Evolutionary conservation across 2,329 filamentous ascomycete species (phyloP).

Genomic region (Claviceps pazoutovae): DNA sequence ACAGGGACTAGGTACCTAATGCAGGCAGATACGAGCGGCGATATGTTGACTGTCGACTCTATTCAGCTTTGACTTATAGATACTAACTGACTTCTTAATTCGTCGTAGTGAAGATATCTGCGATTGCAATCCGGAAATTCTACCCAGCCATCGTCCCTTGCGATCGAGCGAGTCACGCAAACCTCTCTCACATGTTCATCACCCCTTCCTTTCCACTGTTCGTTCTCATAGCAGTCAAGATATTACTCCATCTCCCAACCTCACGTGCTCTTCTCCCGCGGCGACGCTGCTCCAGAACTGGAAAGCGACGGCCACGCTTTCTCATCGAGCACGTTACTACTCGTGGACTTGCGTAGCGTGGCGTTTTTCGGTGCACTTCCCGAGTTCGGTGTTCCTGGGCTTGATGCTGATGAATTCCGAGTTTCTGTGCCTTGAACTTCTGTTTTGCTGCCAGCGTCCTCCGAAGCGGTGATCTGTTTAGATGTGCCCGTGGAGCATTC

Average conservation of each 20-base stretch:
- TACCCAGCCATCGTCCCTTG: not conserved
- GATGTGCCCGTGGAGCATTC: not conserved
- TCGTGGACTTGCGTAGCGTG: not conserved
- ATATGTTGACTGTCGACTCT: not conserved
- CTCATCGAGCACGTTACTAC: slow-evolving; percentile 1
- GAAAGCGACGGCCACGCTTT: slow-evolving; percentile 3
- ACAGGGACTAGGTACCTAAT: not conserved
- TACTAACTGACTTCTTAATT: not conserved
- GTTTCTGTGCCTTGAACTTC: not conserved
- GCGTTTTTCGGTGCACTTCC: not conserved
- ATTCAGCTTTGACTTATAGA: not conserved
- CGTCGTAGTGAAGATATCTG: not conserved
- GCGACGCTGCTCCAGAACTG: not conserved
- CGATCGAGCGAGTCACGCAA: not conserved
- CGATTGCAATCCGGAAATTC: not conserved
- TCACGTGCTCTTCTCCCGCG: not conserved
- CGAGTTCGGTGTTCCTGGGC: no score
- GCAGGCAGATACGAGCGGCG: not conserved
- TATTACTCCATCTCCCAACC: no score
- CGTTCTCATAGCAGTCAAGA: not conserved
- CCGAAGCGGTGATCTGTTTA: not conserved
- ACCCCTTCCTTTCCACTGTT: not conserved
- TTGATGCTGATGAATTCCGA: not conserved
- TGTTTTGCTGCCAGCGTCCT: not conserved
- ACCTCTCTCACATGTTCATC: not conserved